phyloP scores from a whole-genome alignment of 1,284 basidiomycete genomes.

The Agroathelia rolfsii region DNA sequence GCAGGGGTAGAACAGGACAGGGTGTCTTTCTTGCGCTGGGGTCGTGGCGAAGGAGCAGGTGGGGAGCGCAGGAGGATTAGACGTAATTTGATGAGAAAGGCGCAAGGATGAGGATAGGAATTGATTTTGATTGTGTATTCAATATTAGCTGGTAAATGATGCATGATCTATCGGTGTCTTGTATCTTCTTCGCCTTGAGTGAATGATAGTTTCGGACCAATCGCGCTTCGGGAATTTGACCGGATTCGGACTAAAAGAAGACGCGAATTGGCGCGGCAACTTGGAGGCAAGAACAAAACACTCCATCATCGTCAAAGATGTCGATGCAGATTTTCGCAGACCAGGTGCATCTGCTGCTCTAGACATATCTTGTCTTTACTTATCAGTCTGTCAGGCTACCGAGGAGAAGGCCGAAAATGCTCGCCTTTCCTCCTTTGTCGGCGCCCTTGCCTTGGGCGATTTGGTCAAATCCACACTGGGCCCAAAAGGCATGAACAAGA shows the following conservation, averaged over 20 bases:
- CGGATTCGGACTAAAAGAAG: no score
- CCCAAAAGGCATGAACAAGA: constrained; percentile 97
- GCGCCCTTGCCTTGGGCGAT: constrained; percentile 93
- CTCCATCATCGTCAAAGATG: constrained; percentile 17
- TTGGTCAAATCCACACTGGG: constrained; percentile 97
- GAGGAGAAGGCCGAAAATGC: constrained; percentile 99
- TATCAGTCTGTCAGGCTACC: constrained; percentile 57
- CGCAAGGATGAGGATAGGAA: no score
- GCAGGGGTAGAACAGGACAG: constrained; percentile 47
- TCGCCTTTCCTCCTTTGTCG: constrained; percentile 95
- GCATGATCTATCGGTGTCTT: no score
- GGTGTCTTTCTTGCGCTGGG: constrained; percentile 81
- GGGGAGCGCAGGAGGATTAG: constrained; percentile 66
- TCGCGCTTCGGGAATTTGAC: no score
- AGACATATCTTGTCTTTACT: constrained; percentile 4
- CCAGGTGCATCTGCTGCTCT: constrained; percentile 19
- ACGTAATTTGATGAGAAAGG: constrained; percentile 82
- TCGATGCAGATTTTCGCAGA: constrained; percentile 38
- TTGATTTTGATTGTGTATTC: no score
- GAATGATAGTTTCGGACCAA: no score
- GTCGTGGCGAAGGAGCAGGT: constrained; percentile 54
- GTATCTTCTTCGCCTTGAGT: no score
- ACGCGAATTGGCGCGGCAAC: no score
- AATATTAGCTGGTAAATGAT: no score
- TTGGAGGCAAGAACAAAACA: not conserved